Evolutionary conservation across 1,139 yeast genomes (phyloP).

Genomic region (Scheffersomyces segobiensis): DNA sequence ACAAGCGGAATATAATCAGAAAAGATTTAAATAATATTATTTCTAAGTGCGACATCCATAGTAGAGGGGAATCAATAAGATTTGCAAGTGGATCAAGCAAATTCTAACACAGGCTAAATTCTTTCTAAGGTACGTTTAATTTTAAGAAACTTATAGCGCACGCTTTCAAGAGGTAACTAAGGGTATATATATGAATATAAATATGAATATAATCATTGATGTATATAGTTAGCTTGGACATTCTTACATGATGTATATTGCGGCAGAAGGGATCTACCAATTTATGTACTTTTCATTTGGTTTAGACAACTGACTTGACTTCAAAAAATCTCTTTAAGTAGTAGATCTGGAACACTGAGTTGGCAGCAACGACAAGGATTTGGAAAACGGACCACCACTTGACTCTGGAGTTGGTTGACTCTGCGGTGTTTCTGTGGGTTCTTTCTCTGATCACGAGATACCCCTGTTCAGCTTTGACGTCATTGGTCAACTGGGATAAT

Average conservation of each 20-base stretch:
- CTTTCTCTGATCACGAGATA: constrained; percentile 95
- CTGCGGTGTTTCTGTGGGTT: constrained; percentile 98
- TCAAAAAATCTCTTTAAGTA: constrained; percentile 94
- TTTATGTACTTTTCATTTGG: neutral
- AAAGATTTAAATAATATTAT: no score
- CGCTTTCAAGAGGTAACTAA: neutral
- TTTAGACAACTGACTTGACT: constrained; percentile 81
- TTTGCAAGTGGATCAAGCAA: no score
- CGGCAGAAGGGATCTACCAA: neutral
- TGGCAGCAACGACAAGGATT: constrained; percentile 77
- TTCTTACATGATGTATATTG: neutral
- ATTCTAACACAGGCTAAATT: no score
- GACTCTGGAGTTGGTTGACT: constrained; percentile 93
- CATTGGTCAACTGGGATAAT: constrained; percentile 74
- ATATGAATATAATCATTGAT: neutral
- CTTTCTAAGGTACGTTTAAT: no score
- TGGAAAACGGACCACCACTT: constrained; percentile 98
- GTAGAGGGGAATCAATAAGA: no score
- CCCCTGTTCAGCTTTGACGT: constrained; percentile 88
- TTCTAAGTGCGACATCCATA: no score
- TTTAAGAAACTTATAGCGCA: no score
- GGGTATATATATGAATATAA: no score
- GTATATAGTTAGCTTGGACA: no score
- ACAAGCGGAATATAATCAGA: no score
- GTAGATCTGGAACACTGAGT: constrained; percentile 90